These are phyloP conservation scores for Ceratobasidium sp. DNA, from an alignment of 1,284 basidiomycete genomes.

Conservation along the genomic window DNA sequence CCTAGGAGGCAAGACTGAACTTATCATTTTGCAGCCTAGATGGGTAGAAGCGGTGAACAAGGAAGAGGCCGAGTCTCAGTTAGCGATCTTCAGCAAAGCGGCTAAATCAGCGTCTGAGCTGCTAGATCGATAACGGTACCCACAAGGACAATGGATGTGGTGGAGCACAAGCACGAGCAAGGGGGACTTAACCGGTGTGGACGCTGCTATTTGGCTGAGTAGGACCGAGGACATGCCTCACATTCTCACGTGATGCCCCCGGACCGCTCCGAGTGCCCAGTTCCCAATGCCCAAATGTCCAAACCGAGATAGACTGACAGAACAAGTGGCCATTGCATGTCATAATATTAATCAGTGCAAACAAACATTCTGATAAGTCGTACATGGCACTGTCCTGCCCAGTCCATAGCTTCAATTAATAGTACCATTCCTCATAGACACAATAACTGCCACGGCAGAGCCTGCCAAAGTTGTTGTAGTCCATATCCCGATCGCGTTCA, in stretches of 20 bases:
- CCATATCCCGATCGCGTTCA: constrained; percentile 23
- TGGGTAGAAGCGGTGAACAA: constrained; percentile 34
- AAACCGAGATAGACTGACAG: neutral
- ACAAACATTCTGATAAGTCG: neutral
- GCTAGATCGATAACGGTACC: constrained; percentile 8
- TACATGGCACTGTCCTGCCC: neutral
- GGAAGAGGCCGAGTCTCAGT: constrained; percentile 39
- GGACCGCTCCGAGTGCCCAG: constrained; percentile 6
- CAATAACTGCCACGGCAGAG: constrained; percentile 32
- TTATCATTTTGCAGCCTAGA: constrained; percentile 37
- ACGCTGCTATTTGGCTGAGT: constrained; percentile 31
- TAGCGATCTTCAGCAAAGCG: constrained; percentile 39
- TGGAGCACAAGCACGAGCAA: constrained; percentile 11
- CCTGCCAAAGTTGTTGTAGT: neutral
- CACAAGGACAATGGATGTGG: constrained; percentile 8
- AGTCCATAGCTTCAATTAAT: constrained; percentile 1
- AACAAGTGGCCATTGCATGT: constrained; percentile 3
- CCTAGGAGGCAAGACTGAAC: constrained; percentile 5
- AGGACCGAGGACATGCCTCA: constrained; percentile 21
- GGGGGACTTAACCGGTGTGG: constrained; percentile 5
- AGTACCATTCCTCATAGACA: constrained; percentile 36
- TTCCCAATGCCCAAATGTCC: constrained; percentile 27
- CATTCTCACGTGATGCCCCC: constrained; percentile 34
- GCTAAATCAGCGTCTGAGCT: constrained; percentile 34
- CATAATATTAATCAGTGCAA: constrained; percentile 35